Base-by-base conservation (phyloP, 768 basidiomycete species). In the Hirschioporus abietinus region DNA sequence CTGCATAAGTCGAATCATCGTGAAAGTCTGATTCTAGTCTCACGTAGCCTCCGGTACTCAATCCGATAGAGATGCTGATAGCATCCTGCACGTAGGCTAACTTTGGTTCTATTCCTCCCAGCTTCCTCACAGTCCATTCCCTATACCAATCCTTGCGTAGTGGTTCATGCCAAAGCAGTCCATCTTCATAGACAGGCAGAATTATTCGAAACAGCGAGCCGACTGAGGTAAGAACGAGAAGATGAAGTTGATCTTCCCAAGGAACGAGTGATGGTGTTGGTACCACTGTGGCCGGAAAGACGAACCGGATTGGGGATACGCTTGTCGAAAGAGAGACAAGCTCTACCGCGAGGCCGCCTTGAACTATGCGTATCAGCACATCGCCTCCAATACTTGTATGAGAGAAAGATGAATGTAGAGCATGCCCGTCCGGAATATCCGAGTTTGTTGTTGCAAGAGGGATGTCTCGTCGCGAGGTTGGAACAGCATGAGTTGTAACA, bases 181-280 rank as follows among this genome's bases (percentile, higher is more conserved):
- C 76, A 23, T 80, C 81, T 63, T 78, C 78, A 64, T 81, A 79
- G 20, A 88, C 70, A 7, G 92, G 88, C 63, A 96, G 77, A 1
- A 88, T 81, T 27, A 95, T 69, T 58, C 90, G 86, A 75, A 88
- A 92, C 18, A 96, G 79, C 9, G 91, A 91, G 1, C 90, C 91
- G 12, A 82, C 78, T 62, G 79, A 75, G 0, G 92, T 90, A 26
- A 90, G 82, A 0, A 84, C 87, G 30, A 94, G 73, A n/a, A 96
- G 75, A 72, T 93, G 90, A 10, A 95, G 75, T 70, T 88, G 83
- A 30, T 80, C 74, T 62, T 82, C 78, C 64, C 76, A 81, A 20
- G 87, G 73, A 71, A 90, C 84, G 63, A 94, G 72, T 24, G 87
- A 83, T 1, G 93, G 92, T 62, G 82, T 78, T 15, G 88, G 81